Evolutionary conservation across 495 filamentous ascomycete species (phyloP).

Genomic region (Xylaria castorea): DNA sequence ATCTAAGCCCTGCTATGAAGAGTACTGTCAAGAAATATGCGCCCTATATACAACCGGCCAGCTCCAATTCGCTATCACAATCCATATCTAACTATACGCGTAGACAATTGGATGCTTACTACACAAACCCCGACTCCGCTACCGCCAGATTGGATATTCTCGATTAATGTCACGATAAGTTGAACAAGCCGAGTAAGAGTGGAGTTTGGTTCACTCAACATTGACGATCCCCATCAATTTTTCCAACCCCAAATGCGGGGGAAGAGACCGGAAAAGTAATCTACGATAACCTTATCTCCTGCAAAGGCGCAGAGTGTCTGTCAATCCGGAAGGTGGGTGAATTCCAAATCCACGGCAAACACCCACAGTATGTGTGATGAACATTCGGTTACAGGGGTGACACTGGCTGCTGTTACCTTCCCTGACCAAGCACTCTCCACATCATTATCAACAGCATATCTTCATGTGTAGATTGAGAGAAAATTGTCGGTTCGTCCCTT

Average conservation of each 20-base stretch:
- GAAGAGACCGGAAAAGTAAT: conserved; percentile 1
- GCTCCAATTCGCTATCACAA: neutral
- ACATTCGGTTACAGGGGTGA: neutral
- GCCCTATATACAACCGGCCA: neutral
- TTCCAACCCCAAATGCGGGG: conserved; percentile 10
- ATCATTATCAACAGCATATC: neutral
- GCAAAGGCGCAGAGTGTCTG: neutral
- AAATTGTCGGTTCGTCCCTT: neutral
- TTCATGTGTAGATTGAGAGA: neutral
- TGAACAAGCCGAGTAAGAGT: neutral
- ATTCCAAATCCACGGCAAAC: conserved; percentile 14
- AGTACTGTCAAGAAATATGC: neutral
- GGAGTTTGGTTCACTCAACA: neutral
- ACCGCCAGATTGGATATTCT: neutral
- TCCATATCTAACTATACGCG: neutral
- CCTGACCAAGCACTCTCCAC: neutral
- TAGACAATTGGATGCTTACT: neutral
- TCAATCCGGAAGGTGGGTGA: conserved; percentile 9
- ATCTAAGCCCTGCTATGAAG: neutral
- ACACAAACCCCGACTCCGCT: neutral
- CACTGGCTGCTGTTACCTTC: neutral
- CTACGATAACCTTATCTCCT: conserved; percentile 9
- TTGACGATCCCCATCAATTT: neutral
- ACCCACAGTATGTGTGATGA: conserved; percentile 1
- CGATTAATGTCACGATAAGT: neutral